These are phyloP conservation scores for Colletotrichum salicis DNA, from an alignment of 2,329 filamentous ascomycete genomes.

Conservation along the genomic window DNA sequence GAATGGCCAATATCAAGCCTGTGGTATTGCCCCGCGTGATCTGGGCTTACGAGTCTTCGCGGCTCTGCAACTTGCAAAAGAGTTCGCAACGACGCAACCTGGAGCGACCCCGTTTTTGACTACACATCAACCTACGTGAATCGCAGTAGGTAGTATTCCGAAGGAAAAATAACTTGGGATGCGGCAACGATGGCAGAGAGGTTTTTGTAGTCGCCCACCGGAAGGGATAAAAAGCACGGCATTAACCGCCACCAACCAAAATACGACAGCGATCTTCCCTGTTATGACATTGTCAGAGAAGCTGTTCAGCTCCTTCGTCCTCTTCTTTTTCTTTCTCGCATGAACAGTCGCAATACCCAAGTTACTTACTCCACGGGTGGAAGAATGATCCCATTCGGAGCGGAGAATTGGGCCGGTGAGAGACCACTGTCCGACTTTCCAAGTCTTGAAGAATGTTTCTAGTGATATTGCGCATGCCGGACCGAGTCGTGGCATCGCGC, in stretches of 20 bases:
- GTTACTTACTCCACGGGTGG: neutral
- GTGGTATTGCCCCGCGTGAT: too few relatives aligned
- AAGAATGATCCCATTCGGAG: neutral
- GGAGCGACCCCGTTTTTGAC: too few relatives aligned
- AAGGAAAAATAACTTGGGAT: neutral
- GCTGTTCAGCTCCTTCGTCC: too few relatives aligned
- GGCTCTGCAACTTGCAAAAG: too few relatives aligned
- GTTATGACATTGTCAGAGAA: neutral
- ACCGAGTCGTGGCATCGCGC: slow-evolving; percentile 7
- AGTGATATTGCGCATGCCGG: slow-evolving; percentile 3
- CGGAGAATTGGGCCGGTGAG: neutral
- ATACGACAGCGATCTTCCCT: neutral
- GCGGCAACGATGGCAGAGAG: neutral
- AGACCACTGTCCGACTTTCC: neutral
- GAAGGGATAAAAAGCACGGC: neutral
- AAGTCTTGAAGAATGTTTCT: slow-evolving; percentile 2
- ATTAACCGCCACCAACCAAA: neutral
- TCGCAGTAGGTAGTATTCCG: neutral
- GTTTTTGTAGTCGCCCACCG: neutral
- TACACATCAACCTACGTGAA: neutral
- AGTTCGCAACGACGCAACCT: too few relatives aligned
- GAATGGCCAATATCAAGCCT: neutral
- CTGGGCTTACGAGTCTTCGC: too few relatives aligned
- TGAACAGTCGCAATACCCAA: too few relatives aligned
- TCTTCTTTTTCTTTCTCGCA: too few relatives aligned